Conservation (phyloP, 495 filamentous ascomycete species). For the Xylona heveae region DNA sequence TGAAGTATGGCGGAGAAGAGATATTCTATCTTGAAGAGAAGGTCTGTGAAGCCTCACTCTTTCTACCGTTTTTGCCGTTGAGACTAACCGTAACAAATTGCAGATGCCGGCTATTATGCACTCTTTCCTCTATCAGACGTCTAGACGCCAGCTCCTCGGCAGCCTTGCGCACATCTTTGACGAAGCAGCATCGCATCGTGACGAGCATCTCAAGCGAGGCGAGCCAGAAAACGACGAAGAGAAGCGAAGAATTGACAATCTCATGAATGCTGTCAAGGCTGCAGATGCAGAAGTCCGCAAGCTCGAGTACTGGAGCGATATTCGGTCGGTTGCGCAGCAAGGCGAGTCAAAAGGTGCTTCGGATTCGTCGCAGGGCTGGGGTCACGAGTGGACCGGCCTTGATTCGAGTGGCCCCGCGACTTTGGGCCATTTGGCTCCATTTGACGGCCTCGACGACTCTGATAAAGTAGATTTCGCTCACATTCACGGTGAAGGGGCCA, state of each 20-base stretch:
- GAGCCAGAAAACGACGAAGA: constrained; percentile 10
- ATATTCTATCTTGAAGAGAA: constrained; percentile 51
- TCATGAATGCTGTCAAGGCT: constrained; percentile 32
- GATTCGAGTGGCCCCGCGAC: constrained; percentile 3
- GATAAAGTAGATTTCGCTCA: no score
- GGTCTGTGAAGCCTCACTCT: constrained; percentile 13
- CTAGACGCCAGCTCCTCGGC: constrained; percentile 51
- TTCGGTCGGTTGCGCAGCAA: constrained; percentile 34
- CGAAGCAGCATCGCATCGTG: constrained; percentile 17
- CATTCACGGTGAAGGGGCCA: no score
- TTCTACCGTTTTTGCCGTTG: neutral
- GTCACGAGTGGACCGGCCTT: constrained; percentile 2
- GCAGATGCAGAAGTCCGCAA: constrained; percentile 46
- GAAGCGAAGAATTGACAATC: constrained; percentile 23
- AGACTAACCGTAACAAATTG: constrained; percentile 5
- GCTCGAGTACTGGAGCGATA: constrained; percentile 58
- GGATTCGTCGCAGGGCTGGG: constrained; percentile 3
- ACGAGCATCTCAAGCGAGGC: constrained; percentile 9
- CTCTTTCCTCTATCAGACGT: constrained; percentile 74
- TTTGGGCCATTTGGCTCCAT: no score
- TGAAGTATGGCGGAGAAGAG: constrained; percentile 62
- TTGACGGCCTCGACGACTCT: no score
- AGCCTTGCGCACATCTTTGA: constrained; percentile 42
- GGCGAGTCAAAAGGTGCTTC: constrained; percentile 25
- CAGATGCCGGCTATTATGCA: constrained; percentile 69